Evolutionary conservation across 768 basidiomycete genomes (phyloP), one percentile per base, ranked within the genome.

Genomic region (Suillus fuscotomentosus): DNA sequence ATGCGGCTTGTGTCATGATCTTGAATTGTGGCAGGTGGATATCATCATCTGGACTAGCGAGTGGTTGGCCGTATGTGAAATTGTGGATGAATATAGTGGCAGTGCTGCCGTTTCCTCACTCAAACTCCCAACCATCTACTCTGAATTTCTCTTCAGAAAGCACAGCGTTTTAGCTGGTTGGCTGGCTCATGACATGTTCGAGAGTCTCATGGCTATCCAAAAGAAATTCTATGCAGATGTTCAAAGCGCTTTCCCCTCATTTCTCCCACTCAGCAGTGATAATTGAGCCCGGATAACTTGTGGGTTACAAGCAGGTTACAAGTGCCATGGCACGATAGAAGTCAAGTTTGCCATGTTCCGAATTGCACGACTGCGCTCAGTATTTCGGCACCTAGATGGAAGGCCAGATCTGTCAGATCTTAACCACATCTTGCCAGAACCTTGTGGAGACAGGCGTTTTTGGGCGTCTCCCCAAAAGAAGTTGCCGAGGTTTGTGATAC

Each of bases 91-190:
- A 5, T 34, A 7, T 36, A 27, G 56, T 57, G 56, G 56, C 56
- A 3, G 39, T 57, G 56, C 10, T 6, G 10, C 24, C 15, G 0
- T 57, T 56, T 41, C 56, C 38, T 57, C 56, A 3, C 56, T 27
- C 24, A 57, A 57, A 57, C 56, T 57, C 56, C 56, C 56, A 57
- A 57, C 22, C 51, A 54, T 54, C 53, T 13, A 54, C 53, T 34
- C 31, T 57, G 56, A 17, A 5, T 41, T 57, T 57, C 39, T 41
- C 9, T 57, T 24, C 56, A 41, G 56, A 57, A 57, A 57, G 39
- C 39, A 57, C 56, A 57, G 56, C 56, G 6, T 57, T 11, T 57
- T 57, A 9, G 55, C 38, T 17, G 22, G 22, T 11, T 41, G 56
- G 22, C 22, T 22, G 15, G 24, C 15, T 14, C 22, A 39, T 41